A percentile compares a stretch with the other conserved stretches of the same genome.
Conservation (phyloP, 768 basidiomycete species). For the Piloderma croceum region DNA sequence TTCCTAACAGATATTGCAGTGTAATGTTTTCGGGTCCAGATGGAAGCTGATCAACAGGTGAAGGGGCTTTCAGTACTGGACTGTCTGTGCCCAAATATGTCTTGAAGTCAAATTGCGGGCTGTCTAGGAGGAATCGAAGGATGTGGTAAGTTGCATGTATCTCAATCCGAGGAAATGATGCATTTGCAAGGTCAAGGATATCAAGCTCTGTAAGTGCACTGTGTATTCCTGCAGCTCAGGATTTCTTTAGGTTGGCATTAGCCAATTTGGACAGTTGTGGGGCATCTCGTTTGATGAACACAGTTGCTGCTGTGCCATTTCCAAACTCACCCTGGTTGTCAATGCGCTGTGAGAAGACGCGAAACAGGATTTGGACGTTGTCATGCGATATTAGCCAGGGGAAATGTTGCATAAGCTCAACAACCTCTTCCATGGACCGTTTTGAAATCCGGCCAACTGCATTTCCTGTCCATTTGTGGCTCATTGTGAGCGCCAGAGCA, state of each 20-base stretch:
- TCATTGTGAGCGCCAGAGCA: slow-evolving; percentile 18
- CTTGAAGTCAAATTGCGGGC: slow-evolving; percentile 4
- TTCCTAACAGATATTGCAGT: slow-evolving; percentile 12
- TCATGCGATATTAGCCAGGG: slow-evolving; percentile 17
- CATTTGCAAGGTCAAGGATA: slow-evolving; percentile 15
- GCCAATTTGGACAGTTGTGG: slow-evolving; percentile 6
- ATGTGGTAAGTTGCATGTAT: slow-evolving; percentile 10
- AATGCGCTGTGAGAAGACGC: slow-evolving; percentile 19
- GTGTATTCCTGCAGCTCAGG: slow-evolving; percentile 14
- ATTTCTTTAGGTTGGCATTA: slow-evolving; percentile 19
- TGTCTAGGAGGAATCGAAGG: slow-evolving; percentile 2
- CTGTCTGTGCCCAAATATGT: neutral
- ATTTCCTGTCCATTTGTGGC: slow-evolving; percentile 19
- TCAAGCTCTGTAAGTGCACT: slow-evolving; percentile 20
- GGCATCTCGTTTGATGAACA: slow-evolving; percentile 24
- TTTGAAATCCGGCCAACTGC: slow-evolving; percentile 12
- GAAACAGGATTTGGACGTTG: slow-evolving; percentile 18
- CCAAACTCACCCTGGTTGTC: slow-evolving; percentile 21
- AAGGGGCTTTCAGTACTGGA: slow-evolving; percentile 5
- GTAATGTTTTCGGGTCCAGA: slow-evolving; percentile 7
- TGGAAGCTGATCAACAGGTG: slow-evolving; percentile 11
- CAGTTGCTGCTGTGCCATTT: slow-evolving; percentile 18
- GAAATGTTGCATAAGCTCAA: slow-evolving; percentile 2
- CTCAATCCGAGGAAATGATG: slow-evolving; percentile 11
- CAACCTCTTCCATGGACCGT: slow-evolving; percentile 8